phyloP scores from a whole-genome alignment of 1,284 basidiomycete species.

The Heterobasidion parviporum region DNA sequence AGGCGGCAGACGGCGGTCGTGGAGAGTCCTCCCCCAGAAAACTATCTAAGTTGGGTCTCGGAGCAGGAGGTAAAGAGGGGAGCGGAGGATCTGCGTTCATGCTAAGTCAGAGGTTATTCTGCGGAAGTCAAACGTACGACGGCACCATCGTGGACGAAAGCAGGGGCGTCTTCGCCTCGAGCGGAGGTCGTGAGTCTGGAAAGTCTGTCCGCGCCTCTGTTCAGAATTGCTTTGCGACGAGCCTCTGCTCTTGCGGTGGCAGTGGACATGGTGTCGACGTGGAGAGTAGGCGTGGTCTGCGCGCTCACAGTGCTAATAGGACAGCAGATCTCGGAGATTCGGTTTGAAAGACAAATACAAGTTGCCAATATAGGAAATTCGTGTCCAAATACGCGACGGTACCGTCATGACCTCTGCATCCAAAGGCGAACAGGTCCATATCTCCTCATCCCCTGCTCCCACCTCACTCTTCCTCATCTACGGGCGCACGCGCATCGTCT shows the following conservation, averaged over 20 bases:
- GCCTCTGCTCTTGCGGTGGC: conserved; percentile 63
- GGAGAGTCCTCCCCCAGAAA: conserved; percentile 57
- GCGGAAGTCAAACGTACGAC: conserved; percentile 1
- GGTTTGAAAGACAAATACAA: too few species aligned
- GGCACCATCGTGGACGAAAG: conserved; percentile 50
- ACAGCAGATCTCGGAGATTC: too few species aligned
- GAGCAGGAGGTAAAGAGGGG: conserved; percentile 22
- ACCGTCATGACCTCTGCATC: too few species aligned
- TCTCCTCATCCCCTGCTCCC: too few species aligned
- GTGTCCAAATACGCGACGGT: too few species aligned
- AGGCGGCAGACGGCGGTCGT: conserved; percentile 35
- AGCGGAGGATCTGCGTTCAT: conserved; percentile 32
- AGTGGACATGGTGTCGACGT: conserved; percentile 5
- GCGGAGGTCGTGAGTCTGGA: conserved; percentile 69
- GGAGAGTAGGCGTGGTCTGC: background rate
- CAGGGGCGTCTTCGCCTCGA: conserved; percentile 58
- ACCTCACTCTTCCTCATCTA: too few species aligned
- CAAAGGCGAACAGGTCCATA: too few species aligned
- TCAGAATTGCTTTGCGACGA: conserved; percentile 64
- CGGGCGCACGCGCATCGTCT: too few species aligned
- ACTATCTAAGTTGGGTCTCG: conserved; percentile 22
- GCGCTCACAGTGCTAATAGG: too few species aligned
- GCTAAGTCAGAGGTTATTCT: conserved; percentile 2
- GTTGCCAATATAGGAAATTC: too few species aligned
- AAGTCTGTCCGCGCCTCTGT: conserved; percentile 60